Evolutionary conservation across 208 protist species (phyloP).

Genomic region (Crithidia fasciculata): DNA sequence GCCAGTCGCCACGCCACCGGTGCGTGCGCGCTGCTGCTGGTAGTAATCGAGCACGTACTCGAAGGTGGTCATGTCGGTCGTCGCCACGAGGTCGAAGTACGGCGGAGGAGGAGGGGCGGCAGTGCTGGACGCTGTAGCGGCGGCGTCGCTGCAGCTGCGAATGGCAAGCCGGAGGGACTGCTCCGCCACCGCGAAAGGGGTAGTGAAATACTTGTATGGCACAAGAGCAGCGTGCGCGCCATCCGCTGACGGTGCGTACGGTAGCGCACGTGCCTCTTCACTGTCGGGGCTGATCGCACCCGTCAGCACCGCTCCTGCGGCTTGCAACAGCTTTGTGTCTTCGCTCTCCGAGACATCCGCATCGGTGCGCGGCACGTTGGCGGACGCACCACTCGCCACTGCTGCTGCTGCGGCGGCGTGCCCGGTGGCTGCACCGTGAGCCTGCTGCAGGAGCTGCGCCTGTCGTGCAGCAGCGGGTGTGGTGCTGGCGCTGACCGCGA

Average conservation of each 20-base stretch:
- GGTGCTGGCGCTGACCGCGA: constrained; percentile 78
- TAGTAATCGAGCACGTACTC: constrained; percentile 80
- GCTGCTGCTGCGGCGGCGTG: not conserved
- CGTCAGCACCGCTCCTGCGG: constrained; percentile 10
- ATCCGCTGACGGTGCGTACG: not conserved
- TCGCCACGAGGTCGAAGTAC: constrained; percentile 82
- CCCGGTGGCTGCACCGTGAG: not conserved
- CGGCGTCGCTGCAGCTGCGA: not conserved
- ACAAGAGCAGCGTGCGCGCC: not conserved
- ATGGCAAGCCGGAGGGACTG: constrained; percentile 15
- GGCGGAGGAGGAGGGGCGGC: not conserved
- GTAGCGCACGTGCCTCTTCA: constrained; percentile 4
- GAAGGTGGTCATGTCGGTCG: constrained; percentile 72
- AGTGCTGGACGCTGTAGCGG: not conserved
- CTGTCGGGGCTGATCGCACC: not conserved
- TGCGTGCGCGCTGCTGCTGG: constrained; percentile 35
- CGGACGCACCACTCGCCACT: not conserved
- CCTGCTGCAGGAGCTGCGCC: constrained; percentile 17
- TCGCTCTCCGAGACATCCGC: constrained; percentile 21
- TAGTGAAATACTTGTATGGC: constrained; percentile 58
- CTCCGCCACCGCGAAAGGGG: constrained; percentile 56
- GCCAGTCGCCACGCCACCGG: constrained; percentile 5
- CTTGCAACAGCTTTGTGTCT: constrained; percentile 28
- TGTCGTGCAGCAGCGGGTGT: constrained; percentile 13
- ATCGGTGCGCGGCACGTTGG: not conserved